Evolutionary conservation across 148 eudicot species (phyloP), one percentile per base, ranked within the genome.

Genomic region (Nepenthes gracilis): DNA sequence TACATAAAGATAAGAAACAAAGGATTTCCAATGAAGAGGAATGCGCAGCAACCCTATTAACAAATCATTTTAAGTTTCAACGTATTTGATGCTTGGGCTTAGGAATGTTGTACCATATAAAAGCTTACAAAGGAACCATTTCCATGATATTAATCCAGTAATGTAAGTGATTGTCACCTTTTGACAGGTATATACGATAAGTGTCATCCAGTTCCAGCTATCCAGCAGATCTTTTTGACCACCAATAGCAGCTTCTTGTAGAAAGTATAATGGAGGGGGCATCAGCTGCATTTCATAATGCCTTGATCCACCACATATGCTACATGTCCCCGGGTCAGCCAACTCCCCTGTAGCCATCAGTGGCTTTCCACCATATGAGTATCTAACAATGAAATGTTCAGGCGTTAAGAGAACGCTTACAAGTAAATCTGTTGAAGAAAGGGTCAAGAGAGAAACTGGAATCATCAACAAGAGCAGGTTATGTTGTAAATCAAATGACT

Each of bases 271-370:
- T 66, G 88, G 43, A 35, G 96, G 83, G 15, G 96, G 82, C 95
- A 93, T 86, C 56, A 93, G 74, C 77, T 93, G 98, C 91, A 93
- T 72, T 72, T 93, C 98, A 51, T 73, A 88, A 49, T 82, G 80
- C 75, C 88, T 79, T 60, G 77, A 49, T 60, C 70, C 89, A 72
- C 95, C 91, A 76, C 98, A 93, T 10, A 79, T 66, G 58, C 54
- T 55, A 61, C 98, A 93, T 47, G 54, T 61, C 56, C 77, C 81
- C 40, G 80, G 79, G 64, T 79, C 77, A 40, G 68, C 71, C 9
- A 64, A 60, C 61, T 73, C 72, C 69, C 75, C 74, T 47, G 78
- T 79, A 67, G 94, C 88, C 74, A 93, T 36, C 54, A 93, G 67
- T 15, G 98, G 95, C 74, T 77, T 80, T 67, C 96, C 98, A 58